Evolutionary conservation across 2,329 filamentous ascomycete species (phyloP), one percentile per base, ranked within the genome.

Genomic region (Alternaria sp.): DNA sequence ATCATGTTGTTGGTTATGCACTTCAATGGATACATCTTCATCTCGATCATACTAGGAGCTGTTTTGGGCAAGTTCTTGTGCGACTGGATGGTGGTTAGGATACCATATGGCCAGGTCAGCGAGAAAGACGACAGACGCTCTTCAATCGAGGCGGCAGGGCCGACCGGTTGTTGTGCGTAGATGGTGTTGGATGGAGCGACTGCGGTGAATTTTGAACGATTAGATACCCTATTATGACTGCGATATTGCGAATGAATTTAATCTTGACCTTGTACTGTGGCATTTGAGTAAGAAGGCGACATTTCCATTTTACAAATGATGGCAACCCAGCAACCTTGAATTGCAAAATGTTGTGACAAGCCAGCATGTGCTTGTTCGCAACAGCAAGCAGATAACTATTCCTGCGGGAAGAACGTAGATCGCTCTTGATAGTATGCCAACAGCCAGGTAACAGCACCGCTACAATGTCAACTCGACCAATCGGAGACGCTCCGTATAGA

Each of bases 21-120:
- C 64, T 89, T 84, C 76, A 88, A 89, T 59, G 85, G 81, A 7
- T 95, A 92, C 78, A 85, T 95, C 64, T 91, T 95, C 75, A 89
- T 94, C 60, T 92, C 88, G 67, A 92, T 95, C 75, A 87, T 94
- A 63, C 85, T 94, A 56, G 92, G 92, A 1, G 87, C 90, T 0
- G 92, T 87, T 65, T 57, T 94, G 5, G 92, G 92, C 16, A 83
- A 86, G 12, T 92, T 93, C 64, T 72, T 91, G 60, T 94, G 92
- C 74, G 86, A 88, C 30, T 94, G 91, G 90, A 69, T 76, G 69
- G 73, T 76, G 7, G 72, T 76, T 51, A 57, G 70, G 28, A 68
- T 75, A 38, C 71, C 72, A 1, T 74, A 69, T 20, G 64, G 61
- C 14, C 59, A 47, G 11, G 44, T 60, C 9, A 67, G 65, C n/a